Conservation (phyloP, 2,329 filamentous ascomycete species). For the Fusarium veterinarium region DNA sequence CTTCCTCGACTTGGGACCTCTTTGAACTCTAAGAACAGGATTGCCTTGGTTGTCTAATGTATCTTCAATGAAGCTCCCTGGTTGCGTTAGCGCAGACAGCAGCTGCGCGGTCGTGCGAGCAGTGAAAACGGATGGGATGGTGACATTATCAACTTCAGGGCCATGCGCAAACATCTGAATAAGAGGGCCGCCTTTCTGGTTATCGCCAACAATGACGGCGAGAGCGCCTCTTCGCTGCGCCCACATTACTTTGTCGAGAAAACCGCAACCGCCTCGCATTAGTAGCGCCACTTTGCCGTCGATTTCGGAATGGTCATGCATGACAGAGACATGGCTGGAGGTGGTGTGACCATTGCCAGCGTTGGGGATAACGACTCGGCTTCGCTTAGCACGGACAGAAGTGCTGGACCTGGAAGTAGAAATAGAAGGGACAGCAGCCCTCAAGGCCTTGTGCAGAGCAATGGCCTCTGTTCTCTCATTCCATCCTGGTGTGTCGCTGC, state of each 20-base stretch:
- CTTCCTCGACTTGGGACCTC: slow-evolving; percentile 53
- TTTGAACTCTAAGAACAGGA: slow-evolving; percentile 64
- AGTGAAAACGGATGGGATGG: slow-evolving; percentile 94
- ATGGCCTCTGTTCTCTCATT: slow-evolving; percentile 67
- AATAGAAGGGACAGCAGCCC: slow-evolving; percentile 38
- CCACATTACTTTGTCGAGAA: slow-evolving; percentile 98
- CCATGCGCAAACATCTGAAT: slow-evolving; percentile 99
- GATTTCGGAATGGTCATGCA: slow-evolving; percentile 94
- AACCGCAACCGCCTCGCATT: slow-evolving; percentile 93
- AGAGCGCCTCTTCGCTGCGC: slow-evolving; percentile 89
- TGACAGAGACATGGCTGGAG: slow-evolving; percentile 81
- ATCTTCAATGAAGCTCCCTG: slow-evolving; percentile 71
- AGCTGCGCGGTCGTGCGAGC: slow-evolving; percentile 94
- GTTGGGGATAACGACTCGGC: slow-evolving; percentile 51
- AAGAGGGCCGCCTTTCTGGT: slow-evolving; percentile 86
- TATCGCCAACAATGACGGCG: slow-evolving; percentile 93
- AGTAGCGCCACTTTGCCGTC: slow-evolving; percentile 91
- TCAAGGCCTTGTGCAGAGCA: slow-evolving; percentile 55
- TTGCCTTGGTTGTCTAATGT: slow-evolving; percentile 70
- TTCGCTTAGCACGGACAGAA: slow-evolving; percentile 44
- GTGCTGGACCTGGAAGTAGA: slow-evolving; percentile 33
- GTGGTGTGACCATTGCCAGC: slow-evolving; percentile 49
- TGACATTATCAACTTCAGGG: slow-evolving; percentile 88
- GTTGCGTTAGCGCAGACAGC: slow-evolving; percentile 85
- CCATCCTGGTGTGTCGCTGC: slow-evolving; percentile 94